Base-by-base conservation (phyloP, 306 rosid genomes). In the Morella rubra region DNA sequence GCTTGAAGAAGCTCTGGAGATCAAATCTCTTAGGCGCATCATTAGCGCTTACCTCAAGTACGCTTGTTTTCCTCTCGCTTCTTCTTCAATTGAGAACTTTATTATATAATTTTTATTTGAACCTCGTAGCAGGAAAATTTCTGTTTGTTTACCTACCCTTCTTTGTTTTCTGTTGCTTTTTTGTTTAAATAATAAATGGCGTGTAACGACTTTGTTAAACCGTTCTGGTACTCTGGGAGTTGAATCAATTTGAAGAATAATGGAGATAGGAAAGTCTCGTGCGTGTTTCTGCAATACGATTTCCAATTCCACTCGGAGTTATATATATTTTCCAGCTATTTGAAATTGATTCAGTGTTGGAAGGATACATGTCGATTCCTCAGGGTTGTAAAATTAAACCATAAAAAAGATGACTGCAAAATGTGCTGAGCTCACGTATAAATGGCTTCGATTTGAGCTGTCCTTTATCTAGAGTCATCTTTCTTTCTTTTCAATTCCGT, bases 21-120 rank as follows among this genome's bases (percentile, higher is more conserved):
- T 90, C 76, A 84, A 95, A 77, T 95, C 98, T 44, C 96, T 95
- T 16, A 66, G 93, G 76, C 98, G 98, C 76, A 95, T 95, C 81
- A 61, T 92, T 74, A 85, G 96, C 81, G 98, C 97, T 60, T 92
- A 89, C 58, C 96, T 95, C 87, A 95, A 95, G 98, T 95, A 90
- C 9, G 46, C 67, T 16, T 65, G 5, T 44, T 45, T 12, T 76
- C 45, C 61, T 19, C 53, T 37, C 41, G 3, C 37, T 27, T n/a
- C 46, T 69, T 65, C 75, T 37, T 3, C 62, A 0, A 66, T 60
- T 27, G 22, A 2, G 1, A 3, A 11, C 2, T 65, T 7, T 22
- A 7, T 66, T 44, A 24, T 47, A 18, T 27, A 13, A 3, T 6
- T 71, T 71, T 9, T 24, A 49, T 71, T 9, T 24, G 14, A 49